Percentiles rank a stretch among this genome's conserved stretches.
Evolutionary conservation across 116 monocot species (phyloP).

Genomic region (Phalaenopsis hybrid): DNA sequence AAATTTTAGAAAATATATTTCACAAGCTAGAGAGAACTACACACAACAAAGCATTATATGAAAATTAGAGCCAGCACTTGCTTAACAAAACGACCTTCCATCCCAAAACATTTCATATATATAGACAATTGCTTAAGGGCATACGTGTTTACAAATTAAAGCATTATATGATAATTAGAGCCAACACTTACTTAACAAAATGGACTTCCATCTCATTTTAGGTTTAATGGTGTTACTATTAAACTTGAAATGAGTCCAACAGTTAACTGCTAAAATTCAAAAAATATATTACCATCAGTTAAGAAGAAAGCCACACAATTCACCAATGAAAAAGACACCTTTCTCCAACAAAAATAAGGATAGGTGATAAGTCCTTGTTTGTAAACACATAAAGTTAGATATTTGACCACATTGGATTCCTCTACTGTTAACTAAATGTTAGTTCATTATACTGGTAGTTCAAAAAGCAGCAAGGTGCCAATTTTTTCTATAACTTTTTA

Average conservation of each 20-base stretch:
- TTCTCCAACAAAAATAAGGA: background rate
- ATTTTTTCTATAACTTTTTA: no score
- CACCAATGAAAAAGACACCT: background rate
- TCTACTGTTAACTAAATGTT: background rate
- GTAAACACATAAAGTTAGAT: background rate
- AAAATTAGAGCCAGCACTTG: background rate
- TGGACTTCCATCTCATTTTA: background rate
- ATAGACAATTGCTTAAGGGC: no score
- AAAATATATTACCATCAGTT: background rate
- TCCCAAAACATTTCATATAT: background rate
- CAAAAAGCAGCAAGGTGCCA: no score
- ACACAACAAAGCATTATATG: background rate
- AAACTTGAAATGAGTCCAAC: background rate
- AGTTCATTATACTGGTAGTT: no score
- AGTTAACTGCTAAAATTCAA: background rate
- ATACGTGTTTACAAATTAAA: no score
- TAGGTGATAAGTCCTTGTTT: background rate
- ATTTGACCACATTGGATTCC: background rate
- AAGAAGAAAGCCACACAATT: background rate
- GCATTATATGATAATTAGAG: no score
- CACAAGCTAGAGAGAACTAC: background rate
- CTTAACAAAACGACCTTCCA: background rate
- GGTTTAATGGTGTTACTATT: background rate
- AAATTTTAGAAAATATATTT: background rate
- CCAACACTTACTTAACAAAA: no score